phyloP scores from a whole-genome alignment of 176 grass and related monocot genomes.

The Cenchrus americanus region DNA sequence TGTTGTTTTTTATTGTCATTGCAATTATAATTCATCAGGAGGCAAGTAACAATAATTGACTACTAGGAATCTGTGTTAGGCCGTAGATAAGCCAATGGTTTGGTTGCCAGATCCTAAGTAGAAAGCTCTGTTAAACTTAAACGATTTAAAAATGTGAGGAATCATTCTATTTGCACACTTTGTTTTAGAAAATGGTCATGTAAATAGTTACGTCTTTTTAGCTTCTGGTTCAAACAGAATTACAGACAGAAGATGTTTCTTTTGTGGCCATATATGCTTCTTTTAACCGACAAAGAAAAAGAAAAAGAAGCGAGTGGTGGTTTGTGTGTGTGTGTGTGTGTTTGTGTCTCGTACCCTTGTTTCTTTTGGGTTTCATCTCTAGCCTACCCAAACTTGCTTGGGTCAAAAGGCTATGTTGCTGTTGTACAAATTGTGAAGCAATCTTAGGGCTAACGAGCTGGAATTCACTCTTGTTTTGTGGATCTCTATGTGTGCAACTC shows the following conservation, averaged over 20 bases:
- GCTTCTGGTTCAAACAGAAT: slow-evolving; percentile 6
- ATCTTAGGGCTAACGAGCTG: background rate
- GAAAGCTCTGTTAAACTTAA: background rate
- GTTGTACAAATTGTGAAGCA: background rate
- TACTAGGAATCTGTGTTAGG: background rate
- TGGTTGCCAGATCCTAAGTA: background rate
- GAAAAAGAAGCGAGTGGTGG: background rate
- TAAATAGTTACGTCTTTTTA: background rate
- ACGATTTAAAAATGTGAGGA: background rate
- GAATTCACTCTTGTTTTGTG: background rate
- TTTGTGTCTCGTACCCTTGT: too few species aligned
- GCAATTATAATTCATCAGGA: background rate
- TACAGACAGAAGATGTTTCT: background rate
- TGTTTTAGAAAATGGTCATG: background rate
- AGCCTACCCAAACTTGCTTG: too few species aligned
- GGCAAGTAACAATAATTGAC: background rate
- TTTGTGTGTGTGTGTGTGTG: background rate
- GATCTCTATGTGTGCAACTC: background rate
- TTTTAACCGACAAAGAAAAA: background rate
- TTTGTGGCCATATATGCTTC: background rate
- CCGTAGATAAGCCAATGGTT: background rate
- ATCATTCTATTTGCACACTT: slow-evolving; percentile 7
- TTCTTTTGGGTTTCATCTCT: too few species aligned
- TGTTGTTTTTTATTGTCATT: background rate
- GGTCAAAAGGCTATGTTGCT: background rate